Base-by-base conservation (phyloP, 208 protist species). In the Angomonas deanei region DNA sequence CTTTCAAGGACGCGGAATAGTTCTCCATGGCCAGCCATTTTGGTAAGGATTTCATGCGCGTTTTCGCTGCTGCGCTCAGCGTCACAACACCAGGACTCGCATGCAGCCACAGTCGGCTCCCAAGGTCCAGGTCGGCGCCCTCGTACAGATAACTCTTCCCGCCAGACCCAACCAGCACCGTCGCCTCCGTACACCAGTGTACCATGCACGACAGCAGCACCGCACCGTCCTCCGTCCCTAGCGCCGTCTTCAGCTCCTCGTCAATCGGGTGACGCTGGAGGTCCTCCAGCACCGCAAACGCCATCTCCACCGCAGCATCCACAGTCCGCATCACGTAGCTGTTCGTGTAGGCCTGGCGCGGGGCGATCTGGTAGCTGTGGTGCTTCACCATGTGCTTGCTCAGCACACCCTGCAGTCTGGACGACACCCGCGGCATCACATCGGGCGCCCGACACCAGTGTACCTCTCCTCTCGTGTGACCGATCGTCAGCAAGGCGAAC, bases 401-500 rank as follows among this genome's bases (percentile, higher is more conserved):
- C 24, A 80, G 66, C 6, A 76, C 17, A 31, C 8, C 47, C 3
- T 66, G 3, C n/a, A 79, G 58, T 3, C 36, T 13, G 26, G 76
- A 67, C 30, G 66, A 65, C n/a, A 79, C 73, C 11, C 21, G 28
- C 21, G 46, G n/a, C 74, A 79, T 82, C 8, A 27, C 13, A 17
- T 83, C 73, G n/a, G 76, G 70, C 15, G 76, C 70, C 1, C 70
- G 52, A 11, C 71, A 60, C 76, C 72, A 84, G n/a, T 84, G 58
- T 47, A 52, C 31, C 47, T 74, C 66, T 6, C 54, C 74, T 34
- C 61, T 60, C 31, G 64, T 72, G 21, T 66, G 73, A 15, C 81
- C 81, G 55, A 88, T 70, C 48, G 72, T 65, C 28, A 70, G 32
- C n/a, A 84, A 59, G 13, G 74, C 81, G 65, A 88, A 81, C 5